Conservation (phyloP, 139 green algal species). For the Eudorina sp. region DNA sequence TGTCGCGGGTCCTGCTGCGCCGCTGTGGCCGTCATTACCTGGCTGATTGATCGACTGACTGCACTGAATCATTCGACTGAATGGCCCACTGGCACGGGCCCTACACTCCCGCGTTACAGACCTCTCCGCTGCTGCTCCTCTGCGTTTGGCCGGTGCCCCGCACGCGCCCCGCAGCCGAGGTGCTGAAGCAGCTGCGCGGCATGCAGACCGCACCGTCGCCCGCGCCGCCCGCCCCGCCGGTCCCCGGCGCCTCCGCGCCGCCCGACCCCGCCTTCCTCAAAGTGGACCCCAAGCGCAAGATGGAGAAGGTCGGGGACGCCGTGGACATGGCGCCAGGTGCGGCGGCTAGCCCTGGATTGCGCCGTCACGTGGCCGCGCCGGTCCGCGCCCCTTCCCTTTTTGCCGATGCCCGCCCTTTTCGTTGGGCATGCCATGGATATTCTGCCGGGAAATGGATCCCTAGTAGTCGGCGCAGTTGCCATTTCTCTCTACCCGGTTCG, state of each 20-base stretch:
- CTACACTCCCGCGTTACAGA: no score
- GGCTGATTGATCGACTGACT: no score
- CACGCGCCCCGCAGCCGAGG: background rate
- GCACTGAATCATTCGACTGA: no score
- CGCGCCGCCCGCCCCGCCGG: slow-evolving; percentile 21
- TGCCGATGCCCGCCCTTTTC: no score
- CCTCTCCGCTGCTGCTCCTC: background rate
- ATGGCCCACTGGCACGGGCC: no score
- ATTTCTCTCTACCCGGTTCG: no score
- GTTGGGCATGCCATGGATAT: no score
- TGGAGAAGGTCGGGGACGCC: background rate
- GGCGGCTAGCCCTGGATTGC: background rate
- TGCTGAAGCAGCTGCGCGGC: slow-evolving; percentile 38
- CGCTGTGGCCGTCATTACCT: no score
- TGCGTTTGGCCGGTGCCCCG: background rate
- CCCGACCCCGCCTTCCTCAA: slow-evolving; percentile 39
- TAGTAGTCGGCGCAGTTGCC: no score
- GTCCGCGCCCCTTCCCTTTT: no score
- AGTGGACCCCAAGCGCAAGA: slow-evolving; percentile 2
- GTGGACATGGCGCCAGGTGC: slow-evolving; percentile 15
- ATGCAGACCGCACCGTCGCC: background rate
- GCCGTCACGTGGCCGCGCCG: background rate
- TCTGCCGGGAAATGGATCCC: no score
- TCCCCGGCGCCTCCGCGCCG: background rate
- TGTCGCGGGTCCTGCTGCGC: no score